phyloP scores from a whole-genome alignment of 1,284 basidiomycete species.

The Microbotryomycetes sp. region DNA sequence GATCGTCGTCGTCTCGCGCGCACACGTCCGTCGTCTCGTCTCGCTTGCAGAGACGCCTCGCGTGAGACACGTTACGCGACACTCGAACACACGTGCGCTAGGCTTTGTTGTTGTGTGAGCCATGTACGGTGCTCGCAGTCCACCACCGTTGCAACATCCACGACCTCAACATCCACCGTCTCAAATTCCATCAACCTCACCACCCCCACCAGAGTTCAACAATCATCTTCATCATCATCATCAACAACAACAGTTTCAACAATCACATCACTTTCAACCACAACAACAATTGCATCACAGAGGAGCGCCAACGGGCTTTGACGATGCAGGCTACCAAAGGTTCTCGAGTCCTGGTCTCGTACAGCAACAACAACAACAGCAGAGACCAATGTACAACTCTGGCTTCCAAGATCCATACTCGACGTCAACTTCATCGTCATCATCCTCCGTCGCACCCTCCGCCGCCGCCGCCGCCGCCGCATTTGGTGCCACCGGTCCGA shows the following conservation, averaged over 20 bases:
- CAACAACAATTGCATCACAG: background rate
- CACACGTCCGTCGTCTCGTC: too few species aligned
- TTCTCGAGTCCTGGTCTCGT: background rate
- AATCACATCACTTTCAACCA: too few species aligned
- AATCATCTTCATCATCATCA: background rate
- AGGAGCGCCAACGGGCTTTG: background rate
- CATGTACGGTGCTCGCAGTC: slow-evolving; percentile 23
- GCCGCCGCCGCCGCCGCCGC: background rate
- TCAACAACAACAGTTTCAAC: background rate
- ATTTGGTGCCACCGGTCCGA: background rate
- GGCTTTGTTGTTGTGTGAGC: too few species aligned
- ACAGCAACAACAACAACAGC: background rate
- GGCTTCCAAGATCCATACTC: background rate
- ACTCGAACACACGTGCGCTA: too few species aligned
- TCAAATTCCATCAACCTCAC: slow-evolving; percentile 22
- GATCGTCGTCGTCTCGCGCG: too few species aligned
- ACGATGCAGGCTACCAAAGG: background rate
- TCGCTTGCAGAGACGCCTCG: too few species aligned
- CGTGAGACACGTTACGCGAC: too few species aligned
- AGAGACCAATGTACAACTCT: background rate
- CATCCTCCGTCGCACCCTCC: background rate
- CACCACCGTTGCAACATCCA: slow-evolving; percentile 32
- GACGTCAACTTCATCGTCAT: background rate
- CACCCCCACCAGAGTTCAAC: background rate
- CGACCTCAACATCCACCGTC: slow-evolving; percentile 26